Evolutionary conservation across 148 eudicot genomes (phyloP).

Genomic region (Rhododendron henanense): DNA sequence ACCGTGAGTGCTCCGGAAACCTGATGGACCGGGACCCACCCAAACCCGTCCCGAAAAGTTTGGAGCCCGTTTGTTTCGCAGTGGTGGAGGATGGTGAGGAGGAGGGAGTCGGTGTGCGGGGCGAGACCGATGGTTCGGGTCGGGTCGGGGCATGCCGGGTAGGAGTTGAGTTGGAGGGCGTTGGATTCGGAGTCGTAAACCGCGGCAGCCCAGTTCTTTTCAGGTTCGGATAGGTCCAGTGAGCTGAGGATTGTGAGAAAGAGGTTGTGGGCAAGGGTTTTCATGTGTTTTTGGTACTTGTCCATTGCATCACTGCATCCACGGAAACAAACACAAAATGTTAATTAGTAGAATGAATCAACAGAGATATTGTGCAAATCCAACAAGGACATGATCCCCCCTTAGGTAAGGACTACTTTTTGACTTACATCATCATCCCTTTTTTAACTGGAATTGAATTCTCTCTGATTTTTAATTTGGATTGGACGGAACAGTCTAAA

Average conservation of each 20-base stretch:
- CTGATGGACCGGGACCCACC: conserved; percentile 53
- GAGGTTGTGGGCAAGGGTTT: conserved; percentile 37
- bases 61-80: conserved; percentile 47
- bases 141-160: conserved; percentile 69
- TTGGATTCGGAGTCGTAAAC: conserved; percentile 11
- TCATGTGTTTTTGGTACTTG: conserved; percentile 46
- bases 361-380: neutral
- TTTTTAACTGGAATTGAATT: too few relatives aligned
- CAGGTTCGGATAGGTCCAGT: conserved; percentile 31
- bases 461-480: too few relatives aligned
- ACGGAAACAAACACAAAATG: neutral
- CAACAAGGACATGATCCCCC: too few relatives aligned
- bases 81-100: conserved; percentile 68
- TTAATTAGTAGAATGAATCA: neutral
- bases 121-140: conserved; percentile 54
- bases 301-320: conserved; percentile 48
- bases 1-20: conserved; percentile 46
- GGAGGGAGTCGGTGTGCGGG: conserved; percentile 61
- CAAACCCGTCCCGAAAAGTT: conserved; percentile 34
- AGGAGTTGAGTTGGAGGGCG: conserved; percentile 68
- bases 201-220: conserved; percentile 8
- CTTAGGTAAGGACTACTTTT: neutral
- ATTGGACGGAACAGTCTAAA: too few relatives aligned
- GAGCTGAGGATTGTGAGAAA: conserved; percentile 35
- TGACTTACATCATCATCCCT: neutral